Evolutionary conservation across 1,284 basidiomycete species (phyloP).

Genomic region (Cutaneotrichosporon cutaneum): DNA sequence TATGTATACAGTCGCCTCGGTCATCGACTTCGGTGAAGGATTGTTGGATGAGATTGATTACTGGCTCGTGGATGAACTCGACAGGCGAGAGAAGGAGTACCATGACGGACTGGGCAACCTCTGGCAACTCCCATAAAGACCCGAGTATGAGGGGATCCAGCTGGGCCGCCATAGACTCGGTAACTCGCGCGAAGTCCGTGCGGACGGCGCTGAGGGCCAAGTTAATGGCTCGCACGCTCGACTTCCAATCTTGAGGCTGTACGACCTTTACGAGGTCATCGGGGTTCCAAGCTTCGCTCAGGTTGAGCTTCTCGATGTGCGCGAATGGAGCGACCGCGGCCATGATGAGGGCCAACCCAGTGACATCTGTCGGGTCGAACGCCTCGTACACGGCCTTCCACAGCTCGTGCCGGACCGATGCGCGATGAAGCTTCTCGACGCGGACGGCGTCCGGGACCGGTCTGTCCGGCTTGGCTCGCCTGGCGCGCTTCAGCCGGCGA

Average conservation of each 20-base stretch:
- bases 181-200: slow-evolving; percentile 62
- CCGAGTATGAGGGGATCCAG: slow-evolving; percentile 57
- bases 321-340: slow-evolving; percentile 61
- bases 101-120: slow-evolving; percentile 60
- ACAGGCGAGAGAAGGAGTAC: slow-evolving; percentile 76
- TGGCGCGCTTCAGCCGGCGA: slow-evolving; percentile 24
- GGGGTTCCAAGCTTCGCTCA: slow-evolving; percentile 44
- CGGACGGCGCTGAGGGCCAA: slow-evolving; percentile 60
- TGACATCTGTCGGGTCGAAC: slow-evolving; percentile 61
- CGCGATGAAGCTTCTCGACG: slow-evolving; percentile 32
- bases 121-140: slow-evolving; percentile 58
- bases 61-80: slow-evolving; percentile 67
- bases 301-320: slow-evolving; percentile 64
- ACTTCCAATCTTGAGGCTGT: slow-evolving; percentile 44
- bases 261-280: slow-evolving; percentile 41
- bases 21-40: slow-evolving; percentile 84
- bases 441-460: slow-evolving; percentile 21
- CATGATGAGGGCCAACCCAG: slow-evolving; percentile 62
- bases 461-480: slow-evolving; percentile 12
- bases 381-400: slow-evolving; percentile 69
- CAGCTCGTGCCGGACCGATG: slow-evolving; percentile 58
- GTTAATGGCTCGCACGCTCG: slow-evolving; percentile 58
- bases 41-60: slow-evolving; percentile 71
- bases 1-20: slow-evolving; percentile 79
- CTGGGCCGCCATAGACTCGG: slow-evolving; percentile 63